Conservation (phyloP, 1,284 basidiomycete genomes). For the Ganoderma sinense region DNA sequence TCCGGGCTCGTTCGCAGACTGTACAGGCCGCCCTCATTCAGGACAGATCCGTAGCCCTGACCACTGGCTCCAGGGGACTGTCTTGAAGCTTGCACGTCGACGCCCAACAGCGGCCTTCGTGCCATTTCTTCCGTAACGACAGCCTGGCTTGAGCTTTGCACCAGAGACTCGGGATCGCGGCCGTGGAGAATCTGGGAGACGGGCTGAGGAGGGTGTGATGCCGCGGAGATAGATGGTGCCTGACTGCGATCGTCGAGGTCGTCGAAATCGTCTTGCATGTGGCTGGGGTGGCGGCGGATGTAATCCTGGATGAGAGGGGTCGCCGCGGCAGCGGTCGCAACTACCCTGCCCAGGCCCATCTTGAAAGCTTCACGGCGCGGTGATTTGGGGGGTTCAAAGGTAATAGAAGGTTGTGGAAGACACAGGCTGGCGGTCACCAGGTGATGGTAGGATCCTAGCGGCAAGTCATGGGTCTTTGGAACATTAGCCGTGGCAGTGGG, state of each 20-base stretch:
- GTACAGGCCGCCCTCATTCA: conserved; percentile 23
- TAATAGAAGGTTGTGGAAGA: neutral
- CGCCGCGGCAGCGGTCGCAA: conserved; percentile 24
- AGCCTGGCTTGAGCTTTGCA: neutral
- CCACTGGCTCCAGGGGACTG: conserved; percentile 18
- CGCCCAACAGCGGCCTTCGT: conserved; percentile 30
- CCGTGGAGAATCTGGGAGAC: neutral
- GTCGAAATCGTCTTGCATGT: neutral
- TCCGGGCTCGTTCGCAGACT: conserved; percentile 46
- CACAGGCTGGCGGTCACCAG: neutral
- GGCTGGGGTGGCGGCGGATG: conserved; percentile 12
- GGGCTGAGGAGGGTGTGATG: conserved; percentile 1
- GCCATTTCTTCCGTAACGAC: conserved; percentile 25
- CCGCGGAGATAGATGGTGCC: conserved; percentile 4
- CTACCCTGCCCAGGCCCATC: conserved; percentile 3
- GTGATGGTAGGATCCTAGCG: conserved; percentile 1
- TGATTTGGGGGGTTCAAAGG: neutral
- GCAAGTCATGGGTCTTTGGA: conserved; percentile 25
- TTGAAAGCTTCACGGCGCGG: neutral
- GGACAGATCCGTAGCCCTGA: conserved; percentile 29
- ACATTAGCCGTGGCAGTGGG: conserved; percentile 8
- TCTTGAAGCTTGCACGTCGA: conserved; percentile 14
- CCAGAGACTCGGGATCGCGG: neutral
- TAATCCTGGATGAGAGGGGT: conserved; percentile 23
- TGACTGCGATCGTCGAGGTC: conserved; percentile 16